Evolutionary conservation across 23 red algal species (phyloP).

Genomic region (Gracilaria gracilis): DNA sequence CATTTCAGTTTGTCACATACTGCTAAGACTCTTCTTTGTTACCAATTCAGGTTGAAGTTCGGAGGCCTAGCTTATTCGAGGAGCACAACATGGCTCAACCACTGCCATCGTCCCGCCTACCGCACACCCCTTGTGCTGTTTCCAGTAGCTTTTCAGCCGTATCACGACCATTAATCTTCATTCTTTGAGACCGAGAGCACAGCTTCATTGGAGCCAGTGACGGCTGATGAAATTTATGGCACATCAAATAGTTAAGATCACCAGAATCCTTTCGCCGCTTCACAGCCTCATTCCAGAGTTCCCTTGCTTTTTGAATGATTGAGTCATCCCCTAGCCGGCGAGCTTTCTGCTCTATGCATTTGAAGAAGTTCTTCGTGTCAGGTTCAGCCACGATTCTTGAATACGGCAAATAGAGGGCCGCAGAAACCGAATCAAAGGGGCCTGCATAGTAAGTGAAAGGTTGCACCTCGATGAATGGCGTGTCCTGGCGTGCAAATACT

Average conservation of each 20-base stretch:
- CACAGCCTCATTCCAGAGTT: slow-evolving; percentile 45
- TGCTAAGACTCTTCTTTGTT: background rate
- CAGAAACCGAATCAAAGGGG: slow-evolving; percentile 65
- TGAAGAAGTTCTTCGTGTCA: slow-evolving; percentile 66
- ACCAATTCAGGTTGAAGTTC: background rate
- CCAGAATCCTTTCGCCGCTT: slow-evolving; percentile 31
- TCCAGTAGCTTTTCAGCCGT: slow-evolving; percentile 28
- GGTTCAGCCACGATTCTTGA: slow-evolving; percentile 74
- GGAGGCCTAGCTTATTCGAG: background rate
- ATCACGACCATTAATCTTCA: slow-evolving; percentile 57
- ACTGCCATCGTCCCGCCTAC: slow-evolving; percentile 8
- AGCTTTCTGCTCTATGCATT: slow-evolving; percentile 61
- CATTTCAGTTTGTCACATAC: background rate
- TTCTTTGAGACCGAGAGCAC: slow-evolving; percentile 51
- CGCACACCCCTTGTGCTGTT: slow-evolving; percentile 55
- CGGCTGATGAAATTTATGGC: slow-evolving; percentile 14
- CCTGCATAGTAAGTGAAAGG: slow-evolving; percentile 85
- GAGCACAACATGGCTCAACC: background rate
- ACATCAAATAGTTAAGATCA: slow-evolving; percentile 32
- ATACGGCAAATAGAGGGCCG: slow-evolving; percentile 55
- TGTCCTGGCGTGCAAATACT: slow-evolving; percentile 66
- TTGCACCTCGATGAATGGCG: slow-evolving; percentile 74
- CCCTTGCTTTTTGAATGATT: slow-evolving; percentile 30
- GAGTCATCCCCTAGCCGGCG: slow-evolving; percentile 3
- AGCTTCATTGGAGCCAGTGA: slow-evolving; percentile 38